These are phyloP conservation scores for Trichoderma breve DNA, from an alignment of 2,329 filamentous ascomycete genomes.

Conservation along the genomic window DNA sequence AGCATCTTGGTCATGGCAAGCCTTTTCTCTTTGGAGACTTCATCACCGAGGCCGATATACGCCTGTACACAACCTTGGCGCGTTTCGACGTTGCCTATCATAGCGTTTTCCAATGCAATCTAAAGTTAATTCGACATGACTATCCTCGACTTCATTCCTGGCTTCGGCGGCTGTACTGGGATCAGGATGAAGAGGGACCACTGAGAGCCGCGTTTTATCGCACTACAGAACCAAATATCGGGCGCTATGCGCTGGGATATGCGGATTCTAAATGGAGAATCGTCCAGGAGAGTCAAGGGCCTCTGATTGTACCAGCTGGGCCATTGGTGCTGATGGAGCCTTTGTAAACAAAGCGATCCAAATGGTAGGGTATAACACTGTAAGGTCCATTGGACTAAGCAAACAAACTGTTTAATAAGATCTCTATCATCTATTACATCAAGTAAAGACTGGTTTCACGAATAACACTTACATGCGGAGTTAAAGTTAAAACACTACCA, in stretches of 20 bases:
- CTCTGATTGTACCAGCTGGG: constrained; percentile 32
- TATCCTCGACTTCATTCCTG: constrained; percentile 67
- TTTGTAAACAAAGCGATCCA: neutral
- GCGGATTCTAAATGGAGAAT: constrained; percentile 27
- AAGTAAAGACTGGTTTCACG: neutral
- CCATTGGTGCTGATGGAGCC: constrained; percentile 25
- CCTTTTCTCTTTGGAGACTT: constrained; percentile 62
- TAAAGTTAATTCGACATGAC: constrained; percentile 61
- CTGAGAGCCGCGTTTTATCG: constrained; percentile 60
- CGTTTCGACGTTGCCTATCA: constrained; percentile 70
- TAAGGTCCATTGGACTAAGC: neutral
- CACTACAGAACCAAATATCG: constrained; percentile 60
- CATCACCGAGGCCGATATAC: constrained; percentile 68
- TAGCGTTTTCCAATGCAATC: constrained; percentile 63
- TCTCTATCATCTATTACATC: neutral
- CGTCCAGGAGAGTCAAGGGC: constrained; percentile 28
- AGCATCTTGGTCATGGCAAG: constrained; percentile 46
- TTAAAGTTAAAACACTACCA: neutral
- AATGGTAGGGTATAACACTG: neutral
- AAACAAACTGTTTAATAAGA: neutral
- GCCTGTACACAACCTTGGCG: constrained; percentile 63
- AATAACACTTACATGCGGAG: too few species aligned
- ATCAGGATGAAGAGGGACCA: constrained; percentile 35
- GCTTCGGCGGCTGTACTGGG: constrained; percentile 70
- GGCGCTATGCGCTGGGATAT: constrained; percentile 33